Evolutionary conservation across 1,284 basidiomycete genomes (phyloP), one percentile per base, ranked within the genome.

Genomic region (Irpex rosettiformis): DNA sequence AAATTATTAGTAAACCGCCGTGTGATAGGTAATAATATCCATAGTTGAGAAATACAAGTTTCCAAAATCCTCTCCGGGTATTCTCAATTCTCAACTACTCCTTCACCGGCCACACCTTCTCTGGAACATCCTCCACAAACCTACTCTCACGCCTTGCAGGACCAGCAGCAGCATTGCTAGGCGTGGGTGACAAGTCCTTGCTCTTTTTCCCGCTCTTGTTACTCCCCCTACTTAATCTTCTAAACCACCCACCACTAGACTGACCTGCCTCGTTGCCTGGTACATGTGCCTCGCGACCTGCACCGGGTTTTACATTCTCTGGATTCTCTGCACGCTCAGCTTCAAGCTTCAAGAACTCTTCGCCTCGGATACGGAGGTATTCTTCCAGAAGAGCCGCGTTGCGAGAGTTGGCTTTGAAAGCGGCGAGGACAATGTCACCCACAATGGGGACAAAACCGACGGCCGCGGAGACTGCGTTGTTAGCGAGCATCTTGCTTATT

Each of bases 341-440:
- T 52, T 79, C 72, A 59, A 78, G 65, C 69, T 81, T 85, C 54
- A 89, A 62, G 64, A 77, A 83, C 65, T 87, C 82, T 57, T 85
- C 82, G 0, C 86, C 89, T 40, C 89, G 79, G 28, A 88, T 75
- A 37, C 86, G 79, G 56, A 92, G 69, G 69, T 80, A 89, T 72
- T 91, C 88, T 65, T 90, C 88, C 37, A 93, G 75, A 21, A 92
- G 72, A 2, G 79, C 79, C 2, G 92, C 94, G 68, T 97, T 97
- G 62, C 95, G 80, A 47, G 86, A 91, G 73, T 97, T 98, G n/a
- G 93, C 85, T 71, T 94, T 95, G 81, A 80, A 96, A 3, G 74
- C 75, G 53, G 78, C 93, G 69, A 94, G 72, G 3, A 87, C 70
- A 53, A 97, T 70, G 70, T 96, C 93, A 2, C 94, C 95, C 0